These are phyloP conservation scores for Candida railenensis DNA, from an alignment of 805 yeast species.

Conservation along the genomic window DNA sequence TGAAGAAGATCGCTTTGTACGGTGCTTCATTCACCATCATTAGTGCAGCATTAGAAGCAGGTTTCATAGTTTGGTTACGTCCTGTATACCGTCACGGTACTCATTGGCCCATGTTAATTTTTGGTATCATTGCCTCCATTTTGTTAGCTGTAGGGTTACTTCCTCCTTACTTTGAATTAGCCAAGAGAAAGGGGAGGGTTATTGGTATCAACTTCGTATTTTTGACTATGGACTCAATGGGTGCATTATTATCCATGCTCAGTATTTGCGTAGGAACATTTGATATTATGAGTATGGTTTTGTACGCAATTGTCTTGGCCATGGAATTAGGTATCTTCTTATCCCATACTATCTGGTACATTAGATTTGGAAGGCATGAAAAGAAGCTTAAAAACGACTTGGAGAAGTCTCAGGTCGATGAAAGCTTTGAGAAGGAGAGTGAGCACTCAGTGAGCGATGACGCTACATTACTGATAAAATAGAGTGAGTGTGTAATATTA, in stretches of 20 bases:
- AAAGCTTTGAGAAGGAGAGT: neutral
- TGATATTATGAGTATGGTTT: conserved; percentile 77
- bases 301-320: conserved; percentile 70
- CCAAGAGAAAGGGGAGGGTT: conserved; percentile 78
- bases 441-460: neutral
- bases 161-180: conserved; percentile 86
- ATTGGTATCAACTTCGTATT: conserved; percentile 87
- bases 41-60: conserved; percentile 63
- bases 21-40: conserved; percentile 39
- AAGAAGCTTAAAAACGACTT: conserved; percentile 15
- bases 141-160: conserved; percentile 73
- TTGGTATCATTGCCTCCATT: conserved; percentile 80
- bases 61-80: conserved; percentile 68
- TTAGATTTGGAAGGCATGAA: conserved; percentile 28
- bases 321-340: conserved; percentile 76
- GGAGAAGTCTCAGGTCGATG: neutral
- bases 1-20: conserved; percentile 31
- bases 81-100: conserved; percentile 49
- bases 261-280: conserved; percentile 54
- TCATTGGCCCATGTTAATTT: conserved; percentile 75
- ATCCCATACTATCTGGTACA: conserved; percentile 70
- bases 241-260: conserved; percentile 74
- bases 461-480: neutral
- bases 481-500: too few relatives aligned
- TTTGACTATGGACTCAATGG: conserved; percentile 69